Base-by-base conservation (phyloP, 345 rosid species). In the Aquilaria malaccensis region DNA sequence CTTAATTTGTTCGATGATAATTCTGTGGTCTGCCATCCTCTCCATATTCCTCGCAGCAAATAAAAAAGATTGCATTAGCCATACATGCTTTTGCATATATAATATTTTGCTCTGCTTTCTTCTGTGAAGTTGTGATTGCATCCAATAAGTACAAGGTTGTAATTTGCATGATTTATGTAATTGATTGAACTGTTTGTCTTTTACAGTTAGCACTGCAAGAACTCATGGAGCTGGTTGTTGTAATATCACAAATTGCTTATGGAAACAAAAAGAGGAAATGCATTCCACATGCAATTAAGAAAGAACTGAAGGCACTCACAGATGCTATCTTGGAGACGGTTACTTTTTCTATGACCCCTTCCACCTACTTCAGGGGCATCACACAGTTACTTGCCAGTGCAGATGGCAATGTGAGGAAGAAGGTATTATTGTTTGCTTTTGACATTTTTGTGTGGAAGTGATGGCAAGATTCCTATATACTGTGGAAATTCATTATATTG, bases 201-300 rank as follows among this genome's bases (percentile, higher is more conserved):
- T 75, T 63, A 55, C 85, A 94, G 99, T 71, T 70, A 65, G 81
- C 74, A 60, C 87, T 94, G 14, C 76, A 79, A 69, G 85, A 85
- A 68, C 80, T 94, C 45, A 73, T 94, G 95, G 85, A 78, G 80
- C 84, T 80, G 64, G 77, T 81, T 72, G 83, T 90, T 66, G 51
- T 53, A 70, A 72, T 80, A 67, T 67, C 72, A 48, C 89, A 81
- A 77, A 62, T 71, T 62, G 63, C 76, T 57, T 89, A 87, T 68
- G 65, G 65, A 11, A 75, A 69, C 62, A 78, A 70, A 72, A 87
- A 82, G 74, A 71, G 76, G 74, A 65, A 70, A 48, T 63, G 59
- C 60, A 56, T 67, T 64, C 69, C 80, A 63, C 59, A 65, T 76
- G 66, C 67, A 32, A 57, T 74, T 50, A 77, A 75, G 74, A 86